phyloP scores from a whole-genome alignment of 2,329 filamentous ascomycete species.

The Arthrobotrys sphaeroides region DNA sequence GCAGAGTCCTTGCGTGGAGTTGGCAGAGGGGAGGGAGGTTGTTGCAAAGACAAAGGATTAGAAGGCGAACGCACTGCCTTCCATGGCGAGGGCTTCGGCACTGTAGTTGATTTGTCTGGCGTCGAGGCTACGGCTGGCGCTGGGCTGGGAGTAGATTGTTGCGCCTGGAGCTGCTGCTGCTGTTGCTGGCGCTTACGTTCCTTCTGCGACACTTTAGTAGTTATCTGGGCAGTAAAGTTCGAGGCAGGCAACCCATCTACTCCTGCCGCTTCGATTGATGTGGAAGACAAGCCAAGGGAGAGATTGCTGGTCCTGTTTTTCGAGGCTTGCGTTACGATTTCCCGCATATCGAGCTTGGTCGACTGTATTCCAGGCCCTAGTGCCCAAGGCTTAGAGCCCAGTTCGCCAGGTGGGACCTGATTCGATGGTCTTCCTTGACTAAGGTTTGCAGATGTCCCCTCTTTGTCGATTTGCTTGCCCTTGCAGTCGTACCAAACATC shows the following conservation, averaged over 20 bases:
- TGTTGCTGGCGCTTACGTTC: slow-evolving; percentile 87
- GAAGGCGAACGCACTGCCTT: slow-evolving; percentile 43
- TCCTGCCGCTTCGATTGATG: slow-evolving; percentile 61
- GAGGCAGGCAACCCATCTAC: slow-evolving; percentile 54
- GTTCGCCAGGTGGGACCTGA: neutral
- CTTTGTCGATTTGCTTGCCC: slow-evolving; percentile 59
- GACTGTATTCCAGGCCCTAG: slow-evolving; percentile 65
- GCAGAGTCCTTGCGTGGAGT: slow-evolving; percentile 16
- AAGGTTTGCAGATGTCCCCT: neutral
- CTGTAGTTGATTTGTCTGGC: neutral
- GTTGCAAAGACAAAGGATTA: slow-evolving; percentile 39
- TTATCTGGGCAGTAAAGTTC: slow-evolving; percentile 59
- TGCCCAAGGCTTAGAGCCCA: slow-evolving; percentile 28
- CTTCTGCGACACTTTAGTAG: slow-evolving; percentile 81
- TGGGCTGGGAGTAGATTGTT: neutral
- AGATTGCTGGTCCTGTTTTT: slow-evolving; percentile 66
- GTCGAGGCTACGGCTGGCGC: slow-evolving; percentile 3
- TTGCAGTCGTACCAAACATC: slow-evolving; percentile 62
- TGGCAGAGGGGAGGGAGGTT: slow-evolving; percentile 22
- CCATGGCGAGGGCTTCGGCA: slow-evolving; percentile 41
- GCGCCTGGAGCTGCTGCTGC: slow-evolving; percentile 63
- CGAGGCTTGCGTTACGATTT: slow-evolving; percentile 76
- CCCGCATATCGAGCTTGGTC: slow-evolving; percentile 75
- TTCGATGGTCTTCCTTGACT: neutral
- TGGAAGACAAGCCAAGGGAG: slow-evolving; percentile 65